Evolutionary conservation across 2,329 filamentous ascomycete species (phyloP).

Genomic region (Blastomyces parvus): DNA sequence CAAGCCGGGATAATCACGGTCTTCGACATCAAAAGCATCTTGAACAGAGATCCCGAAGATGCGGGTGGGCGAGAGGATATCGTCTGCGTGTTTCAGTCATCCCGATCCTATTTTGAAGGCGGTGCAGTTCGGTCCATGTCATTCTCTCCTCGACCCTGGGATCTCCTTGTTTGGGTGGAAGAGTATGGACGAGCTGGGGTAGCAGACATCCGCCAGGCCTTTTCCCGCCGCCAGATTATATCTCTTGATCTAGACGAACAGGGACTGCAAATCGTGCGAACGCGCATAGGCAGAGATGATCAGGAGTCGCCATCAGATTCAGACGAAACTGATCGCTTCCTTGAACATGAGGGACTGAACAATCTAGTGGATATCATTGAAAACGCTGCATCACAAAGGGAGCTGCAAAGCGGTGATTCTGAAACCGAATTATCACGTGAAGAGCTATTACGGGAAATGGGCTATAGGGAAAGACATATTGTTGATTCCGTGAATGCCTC

Average conservation of each 20-base stretch:
- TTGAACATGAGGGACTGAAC: conserved; percentile 9
- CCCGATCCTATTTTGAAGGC: conserved; percentile 56
- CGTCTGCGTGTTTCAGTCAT: conserved; percentile 67
- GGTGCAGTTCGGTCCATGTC: conserved; percentile 85
- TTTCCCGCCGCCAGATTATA: conserved; percentile 37
- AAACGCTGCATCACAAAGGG: conserved; percentile 11
- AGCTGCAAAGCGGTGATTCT: conserved; percentile 13
- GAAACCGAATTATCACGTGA: conserved; percentile 26
- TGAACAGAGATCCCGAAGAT: conserved; percentile 31
- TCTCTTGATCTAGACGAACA: conserved; percentile 29
- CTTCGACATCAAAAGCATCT: conserved; percentile 33
- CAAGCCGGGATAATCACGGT: conserved; percentile 41
- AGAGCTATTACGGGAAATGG: conserved; percentile 31
- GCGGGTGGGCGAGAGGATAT: conserved; percentile 51
- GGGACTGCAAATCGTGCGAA: conserved; percentile 26
- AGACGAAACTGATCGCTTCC: background rate
- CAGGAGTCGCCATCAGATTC: conserved; percentile 19
- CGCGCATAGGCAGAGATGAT: conserved; percentile 24
- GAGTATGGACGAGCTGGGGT: conserved; percentile 52
- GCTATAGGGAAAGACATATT: conserved; percentile 35
- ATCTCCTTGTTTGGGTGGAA: conserved; percentile 89
- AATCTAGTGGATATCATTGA: conserved; percentile 22
- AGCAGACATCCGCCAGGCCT: conserved; percentile 40
- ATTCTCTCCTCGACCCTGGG: conserved; percentile 82
- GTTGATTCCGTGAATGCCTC: conserved; percentile 36